Evolutionary conservation across 2,329 filamentous ascomycete species (phyloP), one percentile per base, ranked within the genome.

Genomic region (Amauroascus verrucosus): DNA sequence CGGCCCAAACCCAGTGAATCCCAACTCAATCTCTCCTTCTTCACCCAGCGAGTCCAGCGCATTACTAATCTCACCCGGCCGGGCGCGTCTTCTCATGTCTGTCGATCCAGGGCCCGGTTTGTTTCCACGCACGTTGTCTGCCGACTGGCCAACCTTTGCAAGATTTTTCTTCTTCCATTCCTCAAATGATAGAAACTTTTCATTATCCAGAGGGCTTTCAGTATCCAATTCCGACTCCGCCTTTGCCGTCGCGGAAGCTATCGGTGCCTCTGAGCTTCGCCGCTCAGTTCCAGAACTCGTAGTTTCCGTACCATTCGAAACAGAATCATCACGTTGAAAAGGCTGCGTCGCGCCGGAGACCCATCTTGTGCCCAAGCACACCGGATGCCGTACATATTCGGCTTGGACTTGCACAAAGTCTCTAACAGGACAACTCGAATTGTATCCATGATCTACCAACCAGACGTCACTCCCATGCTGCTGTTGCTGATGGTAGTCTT

Each of bases 141-240:
- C 86, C 64, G 74, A 88, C 64, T 96, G 91, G 11, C 88, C 91
- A 2, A 82, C 84, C 65, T 88, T 87, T 49, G 84, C 86, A 16
- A 97, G 73, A 72, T 95, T 95, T 75, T 90, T 86, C 64, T 85
- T 88, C 72, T 95, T 97, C 93, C 93, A 98, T 63, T 97, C 91
- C 66, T 97, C 93, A 62, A 98, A 98, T 0, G 93, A 96, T 62
- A 97, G 82, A 67, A 97, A 97, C 6, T 89, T 84, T 44, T 84
- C 80, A 60, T 87, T 86, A 63, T 88, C 84, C 9, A 85, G 74
- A 0, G 80, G 77, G 1, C 81, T 83, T 46, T 86, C 85, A 5
- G 76, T 75, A 54, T 86, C 83, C 14, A 74, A 65, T 52, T 82
- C 77, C n/a, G 54, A 40, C 18, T 40, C 48, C 16, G 14, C n/a